These are phyloP conservation scores for Sarocladium strictum DNA, from an alignment of 2,329 filamentous ascomycete genomes.

Conservation along the genomic window DNA sequence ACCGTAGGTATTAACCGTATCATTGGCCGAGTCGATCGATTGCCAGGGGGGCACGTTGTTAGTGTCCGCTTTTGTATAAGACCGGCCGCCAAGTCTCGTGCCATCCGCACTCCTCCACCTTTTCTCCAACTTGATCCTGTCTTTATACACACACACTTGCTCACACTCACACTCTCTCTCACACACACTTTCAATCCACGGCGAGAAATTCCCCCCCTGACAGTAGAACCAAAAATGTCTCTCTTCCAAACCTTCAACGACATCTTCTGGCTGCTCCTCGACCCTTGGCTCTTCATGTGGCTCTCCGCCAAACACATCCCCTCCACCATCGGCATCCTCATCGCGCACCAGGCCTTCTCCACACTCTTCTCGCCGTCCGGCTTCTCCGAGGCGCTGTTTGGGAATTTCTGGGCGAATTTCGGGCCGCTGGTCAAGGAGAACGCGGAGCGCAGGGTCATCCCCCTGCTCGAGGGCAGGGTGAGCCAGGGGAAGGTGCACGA, in stretches of 20 bases:
- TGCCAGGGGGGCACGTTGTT: neutral
- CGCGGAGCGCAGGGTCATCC: conserved; percentile 38
- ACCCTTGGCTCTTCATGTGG: conserved; percentile 49
- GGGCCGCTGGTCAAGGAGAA: conserved; percentile 44
- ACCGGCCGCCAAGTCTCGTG: neutral
- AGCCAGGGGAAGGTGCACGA: conserved; percentile 28
- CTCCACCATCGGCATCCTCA: conserved; percentile 25
- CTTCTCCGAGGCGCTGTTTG: conserved; percentile 51
- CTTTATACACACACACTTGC: too few relatives aligned
- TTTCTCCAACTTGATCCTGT: neutral
- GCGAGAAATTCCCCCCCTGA: neutral
- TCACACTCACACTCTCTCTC: neutral
- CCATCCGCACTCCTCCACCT: conserved; percentile 3
- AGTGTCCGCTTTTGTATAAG: conserved; percentile 8
- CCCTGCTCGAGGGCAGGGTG: conserved; percentile 47
- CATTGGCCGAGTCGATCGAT: neutral
- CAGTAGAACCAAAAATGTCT: conserved; percentile 1
- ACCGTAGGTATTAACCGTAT: too few relatives aligned
- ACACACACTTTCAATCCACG: neutral
- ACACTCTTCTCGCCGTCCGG: conserved; percentile 34
- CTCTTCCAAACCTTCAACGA: conserved; percentile 8
- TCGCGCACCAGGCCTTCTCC: conserved; percentile 19
- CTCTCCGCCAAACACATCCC: conserved; percentile 45
- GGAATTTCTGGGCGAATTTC: conserved; percentile 50
- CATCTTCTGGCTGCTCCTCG: conserved; percentile 27